Evolutionary conservation across 2,329 filamentous ascomycete species (phyloP).

Genomic region (Colletotrichum sp.): DNA sequence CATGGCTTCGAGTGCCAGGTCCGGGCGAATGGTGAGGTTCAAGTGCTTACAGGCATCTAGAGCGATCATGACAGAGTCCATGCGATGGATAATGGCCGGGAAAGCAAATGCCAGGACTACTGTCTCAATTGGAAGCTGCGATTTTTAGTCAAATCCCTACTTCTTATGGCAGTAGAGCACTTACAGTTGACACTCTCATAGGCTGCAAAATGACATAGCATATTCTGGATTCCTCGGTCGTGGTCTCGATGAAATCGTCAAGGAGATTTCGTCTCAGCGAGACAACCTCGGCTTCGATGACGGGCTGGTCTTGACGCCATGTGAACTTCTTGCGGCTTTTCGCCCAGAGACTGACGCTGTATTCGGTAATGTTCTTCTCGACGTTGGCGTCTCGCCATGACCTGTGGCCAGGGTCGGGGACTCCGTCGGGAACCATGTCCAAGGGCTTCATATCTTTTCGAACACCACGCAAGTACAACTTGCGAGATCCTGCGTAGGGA

Average conservation of each 20-base stretch:
- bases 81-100: conserved; percentile 82
- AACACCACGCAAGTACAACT: conserved; percentile 60
- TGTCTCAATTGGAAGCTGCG: conserved; percentile 69
- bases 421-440: conserved; percentile 67
- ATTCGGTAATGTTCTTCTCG: conserved; percentile 76
- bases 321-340: conserved; percentile 56
- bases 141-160: conserved; percentile 21
- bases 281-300: conserved; percentile 77
- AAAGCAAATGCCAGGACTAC: conserved; percentile 77
- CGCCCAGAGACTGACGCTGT: conserved; percentile 77
- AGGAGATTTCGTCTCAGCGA: conserved; percentile 83
- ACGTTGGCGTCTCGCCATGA: conserved; percentile 35
- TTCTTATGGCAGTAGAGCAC: conserved; percentile 31
- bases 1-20: conserved; percentile 82
- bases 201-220: conserved; percentile 81
- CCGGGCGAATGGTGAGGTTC: conserved; percentile 66
- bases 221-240: conserved; percentile 42
- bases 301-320: conserved; percentile 77
- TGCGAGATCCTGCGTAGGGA: conserved; percentile 66
- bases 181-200: conserved; percentile 76
- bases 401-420: conserved; percentile 52
- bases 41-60: conserved; percentile 75
- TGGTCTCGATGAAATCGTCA: conserved; percentile 66
- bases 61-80: conserved; percentile 83
- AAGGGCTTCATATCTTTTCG: conserved; percentile 64